Evolutionary conservation across 805 yeast species (phyloP).

Genomic region (Pichia manshurica): DNA sequence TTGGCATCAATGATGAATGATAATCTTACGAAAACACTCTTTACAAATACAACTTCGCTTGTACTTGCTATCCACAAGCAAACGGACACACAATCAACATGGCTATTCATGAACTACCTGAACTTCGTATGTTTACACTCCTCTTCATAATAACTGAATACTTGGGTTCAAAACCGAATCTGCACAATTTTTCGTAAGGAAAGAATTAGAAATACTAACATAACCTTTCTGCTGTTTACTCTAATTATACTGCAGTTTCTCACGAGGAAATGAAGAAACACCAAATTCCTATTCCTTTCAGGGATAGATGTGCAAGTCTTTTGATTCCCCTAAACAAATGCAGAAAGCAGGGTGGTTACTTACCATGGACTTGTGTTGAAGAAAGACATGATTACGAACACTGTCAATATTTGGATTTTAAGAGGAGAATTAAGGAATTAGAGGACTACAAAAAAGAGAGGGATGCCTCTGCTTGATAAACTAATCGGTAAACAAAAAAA

Average conservation of each 20-base stretch:
- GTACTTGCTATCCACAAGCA: too few relatives aligned
- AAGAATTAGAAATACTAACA: too few relatives aligned
- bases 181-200: too few relatives aligned
- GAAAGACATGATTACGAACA: conserved; percentile 81
- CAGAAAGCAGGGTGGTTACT: conserved; percentile 47
- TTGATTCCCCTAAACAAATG: conserved; percentile 58
- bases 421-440: conserved; percentile 72
- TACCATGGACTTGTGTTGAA: conserved; percentile 71
- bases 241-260: too few relatives aligned
- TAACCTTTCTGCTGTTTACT: too few relatives aligned
- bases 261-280: conserved; percentile 79
- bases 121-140: conserved; percentile 33
- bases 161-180: too few relatives aligned
- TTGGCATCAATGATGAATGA: too few relatives aligned
- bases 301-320: conserved; percentile 76
- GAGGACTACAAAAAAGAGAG: conserved; percentile 45
- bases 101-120: conserved; percentile 36
- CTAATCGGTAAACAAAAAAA: too few relatives aligned
- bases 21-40: too few relatives aligned
- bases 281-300: conserved; percentile 70
- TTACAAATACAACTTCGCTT: too few relatives aligned
- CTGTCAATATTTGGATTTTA: conserved; percentile 76
- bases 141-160: neutral
- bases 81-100: conserved; percentile 14
- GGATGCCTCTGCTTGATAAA: conserved; percentile 14